Evolutionary conservation across 2,329 filamentous ascomycete species (phyloP), one percentile per base, ranked within the genome.

Genomic region (Xylaria sp.): DNA sequence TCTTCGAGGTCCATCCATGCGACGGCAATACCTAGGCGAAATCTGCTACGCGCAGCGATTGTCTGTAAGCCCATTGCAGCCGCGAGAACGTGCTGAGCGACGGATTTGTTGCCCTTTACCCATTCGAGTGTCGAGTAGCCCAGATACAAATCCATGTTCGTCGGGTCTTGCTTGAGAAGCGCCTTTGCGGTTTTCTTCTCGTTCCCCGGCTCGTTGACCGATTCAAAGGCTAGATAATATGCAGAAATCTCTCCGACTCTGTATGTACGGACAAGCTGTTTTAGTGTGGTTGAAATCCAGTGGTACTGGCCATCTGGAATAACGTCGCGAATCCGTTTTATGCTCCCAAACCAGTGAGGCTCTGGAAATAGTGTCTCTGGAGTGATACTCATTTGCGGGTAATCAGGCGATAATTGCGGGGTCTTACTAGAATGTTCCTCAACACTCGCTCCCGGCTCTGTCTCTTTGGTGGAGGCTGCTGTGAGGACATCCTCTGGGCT

Each of bases 81-180:
- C 1, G 78, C 69, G 63, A 93, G 82, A 0, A 94, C 85, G 47
- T 83, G 85, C 19, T 78, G 74, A 4, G 88, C 86, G 43, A 84
- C 75, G 0, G 82, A 77, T 1, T 67, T 61, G 20, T 88, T 86
- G 0, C 79, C 83, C 24, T 79, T 80, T 1, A 76, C 75, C 60
- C 74, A 78, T 70, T 96, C 90, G 2, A 91, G 83, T 13, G 91
- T 72, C 0, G 88, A 90, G 66, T 93, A 96, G 0, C 86, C 84
- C 61, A 91, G 89, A 71, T 95, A 97, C 0, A 97, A 75, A 13
- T 78, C 75, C 2, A 90, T 69, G 62, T 85, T 88, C 1, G 83
- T 77, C 0, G 86, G 77, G 50, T 84, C 82, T 44, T 78, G 79
- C 66, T 89, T 93, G n/a, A 97, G 72, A 0, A 96, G 74, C 6